Base-by-base conservation (phyloP, 345 rosid genomes). In the Hirschfeldia incana region DNA sequence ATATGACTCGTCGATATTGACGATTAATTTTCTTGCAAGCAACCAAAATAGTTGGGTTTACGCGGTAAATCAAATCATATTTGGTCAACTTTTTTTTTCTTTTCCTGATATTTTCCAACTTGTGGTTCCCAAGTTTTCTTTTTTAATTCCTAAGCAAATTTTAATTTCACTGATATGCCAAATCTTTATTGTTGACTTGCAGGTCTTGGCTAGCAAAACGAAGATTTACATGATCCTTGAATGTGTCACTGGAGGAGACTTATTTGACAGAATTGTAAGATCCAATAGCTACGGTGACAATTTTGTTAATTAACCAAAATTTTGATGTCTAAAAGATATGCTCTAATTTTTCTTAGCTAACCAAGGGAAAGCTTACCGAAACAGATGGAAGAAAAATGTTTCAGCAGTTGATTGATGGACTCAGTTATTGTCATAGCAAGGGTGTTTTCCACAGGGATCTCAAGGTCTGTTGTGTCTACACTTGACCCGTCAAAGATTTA, bases 361-460 rank as follows among this genome's bases (percentile, higher is more conserved):
- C 85, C 2, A 70, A 82, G 66, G 94, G 94, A 68, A 92, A 76
- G 85, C 88, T 91, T 69, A 37, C 85, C 0, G 97, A 94, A 76
- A 82, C 81, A n/a, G 76, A 83, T 17, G 97, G 94, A 70, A 86
- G 97, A 84, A 91, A 85, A 85, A 72, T 88, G 69, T 92, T 92
- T 80, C 98, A 94, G 84, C 97, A 92, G 85, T 80, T 94, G 69
- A 91, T 94, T 70, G 97, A 92, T 58, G 97, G 94, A 55, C 84
- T 94, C 36, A 87, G 91, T 80, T 94, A 87, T 76, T 92, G 98
- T 75, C 97, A 94, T 75, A 76, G 67, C 80, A 90, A 88, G 70
- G 97, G 95, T 1, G 92, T 92, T 69, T 90, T 83, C 67, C 98
- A 94, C 72, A 82, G 98, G 65, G 98, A 94, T 90, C 97, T 94